Percentiles rank a stretch among this genome's conserved stretches.
Conservation (phyloP, 129 eudicot genomes). For the Calendula officinalis region DNA sequence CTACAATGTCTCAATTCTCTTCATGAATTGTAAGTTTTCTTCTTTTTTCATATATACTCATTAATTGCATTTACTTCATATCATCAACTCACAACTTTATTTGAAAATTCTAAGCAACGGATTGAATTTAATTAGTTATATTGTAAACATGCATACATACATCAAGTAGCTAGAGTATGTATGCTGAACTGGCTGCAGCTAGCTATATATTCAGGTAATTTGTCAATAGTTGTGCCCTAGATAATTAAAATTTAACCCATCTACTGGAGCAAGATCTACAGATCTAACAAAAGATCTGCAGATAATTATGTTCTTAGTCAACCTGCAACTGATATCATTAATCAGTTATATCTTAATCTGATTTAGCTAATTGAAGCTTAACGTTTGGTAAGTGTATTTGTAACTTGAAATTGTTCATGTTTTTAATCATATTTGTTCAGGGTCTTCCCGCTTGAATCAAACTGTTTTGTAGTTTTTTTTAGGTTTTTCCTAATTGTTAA, state of each 20-base stretch:
- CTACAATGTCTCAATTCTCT: slow-evolving; percentile 36
- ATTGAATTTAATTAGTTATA: background rate
- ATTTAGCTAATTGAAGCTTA: too few species aligned
- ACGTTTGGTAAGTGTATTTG: too few species aligned
- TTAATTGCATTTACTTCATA: background rate
- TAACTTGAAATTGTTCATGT: too few species aligned
- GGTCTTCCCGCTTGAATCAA: too few species aligned
- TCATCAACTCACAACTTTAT: too few species aligned
- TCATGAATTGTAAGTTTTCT: slow-evolving; percentile 20
- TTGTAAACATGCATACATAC: slow-evolving; percentile 3
- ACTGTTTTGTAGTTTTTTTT: too few species aligned
- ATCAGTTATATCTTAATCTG: background rate
- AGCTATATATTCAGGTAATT: background rate
- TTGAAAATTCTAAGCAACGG: too few species aligned
- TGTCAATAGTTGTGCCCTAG: slow-evolving; percentile 19
- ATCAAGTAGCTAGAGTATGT: background rate
- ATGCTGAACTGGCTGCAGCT: too few species aligned
- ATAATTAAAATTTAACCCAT: background rate
- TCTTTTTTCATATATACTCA: background rate
- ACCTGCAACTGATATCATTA: background rate
- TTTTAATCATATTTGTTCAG: too few species aligned
- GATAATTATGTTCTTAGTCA: background rate
- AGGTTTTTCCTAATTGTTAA: too few species aligned
- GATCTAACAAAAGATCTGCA: background rate
- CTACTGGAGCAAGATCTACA: slow-evolving; percentile 4